Conservation (phyloP, 164 flowering plant genomes). For the Liquidambar formosana region DNA sequence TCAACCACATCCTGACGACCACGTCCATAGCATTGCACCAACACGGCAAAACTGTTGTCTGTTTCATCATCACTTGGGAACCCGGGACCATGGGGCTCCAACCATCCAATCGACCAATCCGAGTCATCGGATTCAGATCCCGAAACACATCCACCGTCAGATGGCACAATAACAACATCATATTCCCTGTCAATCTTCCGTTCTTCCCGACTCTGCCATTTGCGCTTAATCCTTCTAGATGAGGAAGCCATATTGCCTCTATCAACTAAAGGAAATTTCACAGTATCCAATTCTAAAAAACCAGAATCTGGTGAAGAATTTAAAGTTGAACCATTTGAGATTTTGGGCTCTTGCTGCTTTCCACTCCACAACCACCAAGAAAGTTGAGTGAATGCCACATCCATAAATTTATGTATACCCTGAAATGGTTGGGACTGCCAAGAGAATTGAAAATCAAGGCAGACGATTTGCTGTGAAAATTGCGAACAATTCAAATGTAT, state of each 20-base stretch:
- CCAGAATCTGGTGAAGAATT: slow-evolving; percentile 32
- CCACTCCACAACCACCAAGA: slow-evolving; percentile 60
- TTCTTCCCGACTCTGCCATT: slow-evolving; percentile 76
- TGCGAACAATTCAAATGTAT: not conserved
- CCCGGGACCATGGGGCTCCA: slow-evolving; percentile 85
- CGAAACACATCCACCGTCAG: slow-evolving; percentile 78
- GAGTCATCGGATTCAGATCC: slow-evolving; percentile 90
- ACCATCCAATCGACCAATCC: slow-evolving; percentile 94
- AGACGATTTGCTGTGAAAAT: not conserved
- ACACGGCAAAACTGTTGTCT: slow-evolving; percentile 76
- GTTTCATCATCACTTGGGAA: slow-evolving; percentile 66
- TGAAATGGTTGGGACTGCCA: not conserved
- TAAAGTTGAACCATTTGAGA: slow-evolving; percentile 32
- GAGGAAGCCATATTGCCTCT: slow-evolving; percentile 32
- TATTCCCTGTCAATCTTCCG: slow-evolving; percentile 68
- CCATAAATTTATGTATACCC: slow-evolving; percentile 28
- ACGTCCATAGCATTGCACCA: slow-evolving; percentile 82
- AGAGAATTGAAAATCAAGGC: not conserved
- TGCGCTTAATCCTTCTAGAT: slow-evolving; percentile 56
- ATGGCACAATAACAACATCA: slow-evolving; percentile 81
- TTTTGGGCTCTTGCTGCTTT: slow-evolving; percentile 37
- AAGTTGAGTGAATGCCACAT: slow-evolving; percentile 39
- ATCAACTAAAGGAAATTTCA: slow-evolving; percentile 42
- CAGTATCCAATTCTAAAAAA: slow-evolving; percentile 37
- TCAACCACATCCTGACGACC: slow-evolving; percentile 34